A percentile compares a stretch with the other conserved stretches of the same genome.
Evolutionary conservation across 2,329 filamentous ascomycete genomes (phyloP).

Genomic region (Aspergillus ustus): DNA sequence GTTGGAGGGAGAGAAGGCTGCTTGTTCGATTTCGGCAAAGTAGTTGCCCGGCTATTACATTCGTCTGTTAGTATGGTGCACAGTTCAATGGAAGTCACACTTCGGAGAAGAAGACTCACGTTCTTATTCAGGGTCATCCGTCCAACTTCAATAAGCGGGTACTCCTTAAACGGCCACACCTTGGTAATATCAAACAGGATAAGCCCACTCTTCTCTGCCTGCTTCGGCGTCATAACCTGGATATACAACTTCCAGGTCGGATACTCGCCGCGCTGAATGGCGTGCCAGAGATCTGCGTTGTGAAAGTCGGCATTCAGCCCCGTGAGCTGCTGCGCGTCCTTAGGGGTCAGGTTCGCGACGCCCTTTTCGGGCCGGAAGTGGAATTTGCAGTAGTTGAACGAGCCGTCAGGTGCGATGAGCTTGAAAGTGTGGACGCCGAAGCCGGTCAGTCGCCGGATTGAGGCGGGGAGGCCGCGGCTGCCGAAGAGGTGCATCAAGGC

Average conservation of each 20-base stretch:
- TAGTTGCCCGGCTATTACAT: slow-evolving; percentile 58
- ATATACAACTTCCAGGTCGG: slow-evolving; percentile 62
- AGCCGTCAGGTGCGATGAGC: slow-evolving; percentile 45
- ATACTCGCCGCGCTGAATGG: slow-evolving; percentile 62
- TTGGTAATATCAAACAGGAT: slow-evolving; percentile 64
- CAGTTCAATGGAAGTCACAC: too few relatives aligned
- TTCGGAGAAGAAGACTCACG: slow-evolving; percentile 30
- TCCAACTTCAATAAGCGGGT: slow-evolving; percentile 58
- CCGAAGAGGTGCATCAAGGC: slow-evolving; percentile 66
- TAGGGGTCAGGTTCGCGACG: slow-evolving; percentile 54
- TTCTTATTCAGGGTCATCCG: slow-evolving; percentile 69
- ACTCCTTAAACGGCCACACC: slow-evolving; percentile 57
- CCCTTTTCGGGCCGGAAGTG: slow-evolving; percentile 64
- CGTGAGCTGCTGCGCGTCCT: slow-evolving; percentile 57
- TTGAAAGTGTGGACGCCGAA: slow-evolving; percentile 46
- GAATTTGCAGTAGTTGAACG: slow-evolving; percentile 64
- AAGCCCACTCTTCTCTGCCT: slow-evolving; percentile 53
- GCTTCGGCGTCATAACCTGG: slow-evolving; percentile 59
- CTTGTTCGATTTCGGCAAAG: slow-evolving; percentile 73
- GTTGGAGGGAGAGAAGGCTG: slow-evolving; percentile 70
- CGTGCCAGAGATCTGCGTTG: slow-evolving; percentile 64
- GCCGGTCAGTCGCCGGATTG: slow-evolving; percentile 57
- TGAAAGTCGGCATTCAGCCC: slow-evolving; percentile 62
- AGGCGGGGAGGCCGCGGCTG: slow-evolving; percentile 58
- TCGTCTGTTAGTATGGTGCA: too few relatives aligned